These are phyloP conservation scores for Fraxinus sp. DNA, from an alignment of 305 asterid genomes.

Conservation along the genomic window DNA sequence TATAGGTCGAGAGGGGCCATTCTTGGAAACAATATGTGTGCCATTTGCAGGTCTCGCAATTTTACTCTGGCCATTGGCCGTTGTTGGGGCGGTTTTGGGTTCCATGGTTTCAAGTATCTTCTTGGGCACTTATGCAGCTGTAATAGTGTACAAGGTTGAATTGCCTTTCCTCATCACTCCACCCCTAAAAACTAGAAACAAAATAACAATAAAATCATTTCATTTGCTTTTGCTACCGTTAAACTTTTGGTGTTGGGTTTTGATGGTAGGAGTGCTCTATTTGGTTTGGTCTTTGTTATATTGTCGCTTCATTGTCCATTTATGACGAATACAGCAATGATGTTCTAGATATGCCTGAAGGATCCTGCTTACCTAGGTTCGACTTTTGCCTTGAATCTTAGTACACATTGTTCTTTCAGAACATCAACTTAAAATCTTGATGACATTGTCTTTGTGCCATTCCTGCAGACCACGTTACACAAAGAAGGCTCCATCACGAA, in stretches of 20 bases:
- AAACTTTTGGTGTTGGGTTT: constrained; percentile 16
- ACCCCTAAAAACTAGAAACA: background rate
- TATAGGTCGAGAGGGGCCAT: constrained; percentile 96
- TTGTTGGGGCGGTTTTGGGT: constrained; percentile 75
- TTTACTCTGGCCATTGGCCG: constrained; percentile 93
- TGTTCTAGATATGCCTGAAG: constrained; percentile 89
- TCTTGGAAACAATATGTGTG: constrained; percentile 91
- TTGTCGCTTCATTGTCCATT: constrained; percentile 75
- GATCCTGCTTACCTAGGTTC: constrained; percentile 93
- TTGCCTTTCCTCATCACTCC: constrained; percentile 19
- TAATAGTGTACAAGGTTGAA: constrained; percentile 75
- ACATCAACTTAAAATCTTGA: background rate
- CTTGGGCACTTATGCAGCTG: constrained; percentile 86
- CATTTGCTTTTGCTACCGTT: background rate
- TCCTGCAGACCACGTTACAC: constrained; percentile 64
- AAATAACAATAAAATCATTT: background rate
- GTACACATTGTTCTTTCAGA: background rate
- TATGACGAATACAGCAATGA: constrained; percentile 96
- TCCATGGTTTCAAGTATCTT: constrained; percentile 72
- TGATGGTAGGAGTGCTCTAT: constrained; percentile 77
- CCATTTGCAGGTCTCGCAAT: constrained; percentile 97
- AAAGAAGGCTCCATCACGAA: constrained; percentile 39
- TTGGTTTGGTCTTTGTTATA: constrained; percentile 81
- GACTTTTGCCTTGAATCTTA: background rate
- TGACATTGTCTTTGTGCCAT: constrained; percentile 19